These are phyloP conservation scores for Polychytrium aggregatum DNA, from an alignment of 192 early-diverging fungal genomes.

Conservation along the genomic window DNA sequence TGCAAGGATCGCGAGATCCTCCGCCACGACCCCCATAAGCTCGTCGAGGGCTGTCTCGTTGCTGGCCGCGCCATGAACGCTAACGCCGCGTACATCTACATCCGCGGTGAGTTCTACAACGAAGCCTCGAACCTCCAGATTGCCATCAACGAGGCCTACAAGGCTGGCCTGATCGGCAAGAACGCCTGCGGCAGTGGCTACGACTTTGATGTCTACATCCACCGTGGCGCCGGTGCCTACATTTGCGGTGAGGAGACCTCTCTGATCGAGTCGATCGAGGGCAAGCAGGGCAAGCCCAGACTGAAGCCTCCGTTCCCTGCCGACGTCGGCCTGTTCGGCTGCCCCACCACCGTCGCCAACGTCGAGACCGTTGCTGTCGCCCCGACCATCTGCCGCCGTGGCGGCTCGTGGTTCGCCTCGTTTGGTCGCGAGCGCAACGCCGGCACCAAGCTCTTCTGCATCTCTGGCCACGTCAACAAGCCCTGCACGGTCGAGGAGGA, in stretches of 20 bases:
- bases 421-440: constrained; percentile 88
- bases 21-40: constrained; percentile 86
- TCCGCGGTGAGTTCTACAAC: constrained; percentile 93
- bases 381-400: constrained; percentile 84
- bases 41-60: constrained; percentile 91
- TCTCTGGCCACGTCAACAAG: constrained; percentile 96
- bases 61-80: constrained; percentile 96
- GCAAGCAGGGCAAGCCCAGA: constrained; percentile 97
- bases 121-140: constrained; percentile 85
- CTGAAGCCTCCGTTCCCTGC: constrained; percentile 99
- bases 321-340: constrained; percentile 95
- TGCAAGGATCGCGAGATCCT: constrained; percentile 98
- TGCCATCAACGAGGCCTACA: constrained; percentile 96
- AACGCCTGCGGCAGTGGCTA: constrained; percentile 93
- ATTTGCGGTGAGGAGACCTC: constrained; percentile 92
- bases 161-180: constrained; percentile 94
- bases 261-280: constrained; percentile 61
- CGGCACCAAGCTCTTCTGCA: constrained; percentile 96
- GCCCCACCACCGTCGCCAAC: constrained; percentile 99
- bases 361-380: constrained; percentile 98
- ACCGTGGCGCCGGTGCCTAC: constrained; percentile 95
- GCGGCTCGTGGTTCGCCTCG: constrained; percentile 86
- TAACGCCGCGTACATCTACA: constrained; percentile 96
- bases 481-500: constrained; percentile 98
- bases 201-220: constrained; percentile 96